Conservation (phyloP, 768 basidiomycete genomes). For the Coprinopsis sp. region DNA sequence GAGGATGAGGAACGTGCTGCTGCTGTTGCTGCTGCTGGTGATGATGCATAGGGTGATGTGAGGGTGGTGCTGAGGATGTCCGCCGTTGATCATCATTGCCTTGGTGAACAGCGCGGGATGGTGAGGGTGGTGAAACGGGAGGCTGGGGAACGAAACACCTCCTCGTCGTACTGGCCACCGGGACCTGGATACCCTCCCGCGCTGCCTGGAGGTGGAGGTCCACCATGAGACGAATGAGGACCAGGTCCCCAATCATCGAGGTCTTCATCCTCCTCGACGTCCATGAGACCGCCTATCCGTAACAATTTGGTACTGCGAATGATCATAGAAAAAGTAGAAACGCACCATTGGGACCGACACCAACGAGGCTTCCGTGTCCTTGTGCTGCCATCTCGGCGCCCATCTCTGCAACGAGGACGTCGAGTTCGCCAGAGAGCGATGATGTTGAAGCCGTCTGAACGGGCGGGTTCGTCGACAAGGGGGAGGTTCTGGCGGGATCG, state of each 20-base stretch:
- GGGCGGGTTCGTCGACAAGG: conserved; percentile 65
- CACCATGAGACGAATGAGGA: background rate
- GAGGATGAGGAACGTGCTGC: conserved; percentile 5
- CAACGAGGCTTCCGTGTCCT: conserved; percentile 38
- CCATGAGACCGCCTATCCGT: conserved; percentile 38
- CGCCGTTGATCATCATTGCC: background rate
- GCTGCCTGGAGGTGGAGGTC: background rate
- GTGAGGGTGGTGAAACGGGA: background rate
- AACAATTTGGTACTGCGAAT: too few species aligned
- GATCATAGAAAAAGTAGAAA: too few species aligned
- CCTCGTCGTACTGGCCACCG: background rate
- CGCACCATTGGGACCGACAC: conserved; percentile 21
- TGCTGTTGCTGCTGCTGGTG: conserved; percentile 12
- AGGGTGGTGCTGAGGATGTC: conserved; percentile 18
- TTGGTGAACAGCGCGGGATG: background rate
- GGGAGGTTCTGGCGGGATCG: conserved; percentile 71
- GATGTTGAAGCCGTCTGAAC: conserved; percentile 69
- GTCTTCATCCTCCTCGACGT: conserved; percentile 35
- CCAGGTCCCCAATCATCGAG: background rate
- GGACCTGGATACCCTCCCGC: background rate
- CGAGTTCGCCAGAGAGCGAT: conserved; percentile 67
- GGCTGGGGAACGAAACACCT: background rate
- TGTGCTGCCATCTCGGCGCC: conserved; percentile 56
- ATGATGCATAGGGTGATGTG: conserved; percentile 10
- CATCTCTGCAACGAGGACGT: conserved; percentile 48